These are phyloP conservation scores for Trametes polyzona DNA, from an alignment of 1,284 basidiomycete species.

Conservation along the genomic window DNA sequence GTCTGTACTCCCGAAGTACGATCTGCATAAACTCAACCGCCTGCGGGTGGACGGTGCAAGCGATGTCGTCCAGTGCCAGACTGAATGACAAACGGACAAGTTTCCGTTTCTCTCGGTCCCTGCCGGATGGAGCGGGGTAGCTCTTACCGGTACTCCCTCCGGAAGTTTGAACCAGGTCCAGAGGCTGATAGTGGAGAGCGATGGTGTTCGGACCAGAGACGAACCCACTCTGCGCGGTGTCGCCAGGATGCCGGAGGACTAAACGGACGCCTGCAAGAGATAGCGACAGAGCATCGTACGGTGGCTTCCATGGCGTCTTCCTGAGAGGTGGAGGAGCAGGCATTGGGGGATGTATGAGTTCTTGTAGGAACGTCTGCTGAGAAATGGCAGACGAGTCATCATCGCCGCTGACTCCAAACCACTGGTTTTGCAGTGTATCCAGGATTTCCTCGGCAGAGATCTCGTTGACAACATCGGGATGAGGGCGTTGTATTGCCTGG, in stretches of 20 bases:
- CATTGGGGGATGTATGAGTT: conserved; percentile 29
- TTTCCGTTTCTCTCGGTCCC: conserved; percentile 30
- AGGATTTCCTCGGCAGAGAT: conserved; percentile 32
- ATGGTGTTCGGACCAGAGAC: conserved; percentile 22
- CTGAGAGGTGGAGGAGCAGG: background rate
- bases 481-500: conserved; percentile 19
- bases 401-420: conserved; percentile 31
- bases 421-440: conserved; percentile 29
- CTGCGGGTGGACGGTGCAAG: conserved; percentile 59
- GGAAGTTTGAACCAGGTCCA: conserved; percentile 24
- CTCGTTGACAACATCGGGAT: conserved; percentile 5
- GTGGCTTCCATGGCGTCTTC: conserved; percentile 1
- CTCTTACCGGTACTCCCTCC: conserved; percentile 26
- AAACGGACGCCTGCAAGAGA: conserved; percentile 11
- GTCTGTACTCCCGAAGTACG: conserved; percentile 52
- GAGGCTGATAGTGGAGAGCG: conserved; percentile 17
- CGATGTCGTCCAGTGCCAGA: conserved; percentile 47
- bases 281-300: conserved; percentile 1
- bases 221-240: conserved; percentile 24
- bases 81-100: conserved; percentile 44
- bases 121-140: conserved; percentile 14
- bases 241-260: conserved; percentile 16
- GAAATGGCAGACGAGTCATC: conserved; percentile 27
- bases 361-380: conserved; percentile 28
- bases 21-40: conserved; percentile 66